phyloP scores from a whole-genome alignment of 805 yeast genomes.

The Torulaspora microellipsoides region DNA sequence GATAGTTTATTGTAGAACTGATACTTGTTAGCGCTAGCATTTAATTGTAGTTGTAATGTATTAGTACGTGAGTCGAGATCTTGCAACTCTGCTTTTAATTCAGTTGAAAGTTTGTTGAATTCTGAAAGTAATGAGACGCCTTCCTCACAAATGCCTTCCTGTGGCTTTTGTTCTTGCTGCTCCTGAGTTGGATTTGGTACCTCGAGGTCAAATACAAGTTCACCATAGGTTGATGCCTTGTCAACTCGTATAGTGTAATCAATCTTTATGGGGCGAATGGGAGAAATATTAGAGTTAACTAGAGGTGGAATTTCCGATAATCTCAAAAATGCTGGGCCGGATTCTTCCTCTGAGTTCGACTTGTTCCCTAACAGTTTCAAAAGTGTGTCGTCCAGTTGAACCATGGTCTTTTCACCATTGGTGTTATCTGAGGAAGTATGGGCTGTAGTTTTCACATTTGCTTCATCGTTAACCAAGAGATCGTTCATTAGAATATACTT shows the following conservation, averaged over 20 bases:
- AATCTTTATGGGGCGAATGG: slow-evolving; percentile 73
- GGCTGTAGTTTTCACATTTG: slow-evolving; percentile 10
- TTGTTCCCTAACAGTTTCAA: slow-evolving; percentile 37
- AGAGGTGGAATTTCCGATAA: slow-evolving; percentile 48
- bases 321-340: slow-evolving; percentile 18
- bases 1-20: slow-evolving; percentile 72
- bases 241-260: slow-evolving; percentile 76
- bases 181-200: slow-evolving; percentile 41
- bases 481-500: slow-evolving; percentile 70
- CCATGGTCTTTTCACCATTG: slow-evolving; percentile 48
- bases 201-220: slow-evolving; percentile 69
- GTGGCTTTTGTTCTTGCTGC: slow-evolving; percentile 31
- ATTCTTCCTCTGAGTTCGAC: slow-evolving; percentile 4
- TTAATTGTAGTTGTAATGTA: slow-evolving; percentile 47
- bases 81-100: slow-evolving; percentile 39
- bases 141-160: slow-evolving; percentile 28
- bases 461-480: slow-evolving; percentile 36
- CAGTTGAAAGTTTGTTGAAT: slow-evolving; percentile 28
- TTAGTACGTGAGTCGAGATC: slow-evolving; percentile 42
- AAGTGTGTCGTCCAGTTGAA: slow-evolving; percentile 47
- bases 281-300: slow-evolving; percentile 55
- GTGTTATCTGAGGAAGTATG: slow-evolving; percentile 17
- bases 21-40: slow-evolving; percentile 56
- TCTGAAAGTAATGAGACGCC: slow-evolving; percentile 30
- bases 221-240: slow-evolving; percentile 74